Base-by-base conservation (phyloP, 1,284 basidiomycete species). In the Ceratobasidium sp. region DNA sequence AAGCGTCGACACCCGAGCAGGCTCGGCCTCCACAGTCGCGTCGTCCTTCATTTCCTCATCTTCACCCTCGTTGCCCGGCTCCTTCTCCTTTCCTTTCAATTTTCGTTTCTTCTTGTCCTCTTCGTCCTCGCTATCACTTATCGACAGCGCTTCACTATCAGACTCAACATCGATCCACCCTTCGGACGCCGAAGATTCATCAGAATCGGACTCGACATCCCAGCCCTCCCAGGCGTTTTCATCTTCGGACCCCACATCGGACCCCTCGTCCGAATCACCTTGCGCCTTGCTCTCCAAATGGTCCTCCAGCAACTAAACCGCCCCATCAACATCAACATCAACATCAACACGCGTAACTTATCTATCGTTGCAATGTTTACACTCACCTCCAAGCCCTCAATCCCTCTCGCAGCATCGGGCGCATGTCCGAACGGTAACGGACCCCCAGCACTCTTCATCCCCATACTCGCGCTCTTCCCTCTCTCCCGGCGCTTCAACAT, bases 401-500 rank as follows among this genome's bases (percentile, higher is more conserved):
- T 98, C 75, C 96, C 94, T 22, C 91, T 83, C 15, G 85, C 88
- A 4, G 82, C 82, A 22, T 92, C 91, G 75, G 91, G 87, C 11
- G 89, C 85, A 80, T 96, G 92, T 41, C 97, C 97, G 79, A 93
- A 99, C 1, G 92, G 91, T 24, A 93, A 83, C 1, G 91, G 91
- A 79, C 91, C 89, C 45, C 81, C 86, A 50, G 90, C 89, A 75
- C 83, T 84, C 29, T 86, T 85, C 54, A 93, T 83, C 27, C 90
- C 90, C 86, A 96, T 94, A 53, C 87, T 89, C 11, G 93, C 95
- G 44, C 93, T 90, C 86, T 97, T 97, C 48, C 95, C 95, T 79
- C 97, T 86, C 81, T 99, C 97, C 74, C 95, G 87, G 76, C 91
- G 88, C 84, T 95, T 96, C 79, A 99, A 86, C 89, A 99, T 89